Evolutionary conservation across 2,329 filamentous ascomycete species (phyloP).

Genomic region (Calonectria hongkongensis): DNA sequence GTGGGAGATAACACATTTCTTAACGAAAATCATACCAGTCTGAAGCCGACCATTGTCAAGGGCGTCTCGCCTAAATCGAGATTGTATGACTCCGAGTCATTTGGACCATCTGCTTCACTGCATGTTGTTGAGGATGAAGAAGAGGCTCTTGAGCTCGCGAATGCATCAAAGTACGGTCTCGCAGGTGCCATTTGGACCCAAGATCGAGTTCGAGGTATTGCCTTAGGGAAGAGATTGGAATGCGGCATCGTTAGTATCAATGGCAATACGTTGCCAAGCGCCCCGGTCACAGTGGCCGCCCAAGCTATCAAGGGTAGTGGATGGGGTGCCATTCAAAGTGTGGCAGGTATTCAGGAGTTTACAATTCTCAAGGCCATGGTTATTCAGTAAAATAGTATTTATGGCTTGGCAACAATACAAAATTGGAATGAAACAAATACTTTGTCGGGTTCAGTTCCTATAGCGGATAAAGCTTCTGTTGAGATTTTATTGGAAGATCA

Average conservation of each 20-base stretch:
- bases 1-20: background rate
- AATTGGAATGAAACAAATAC: background rate
- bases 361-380: background rate
- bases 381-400: background rate
- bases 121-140: conserved; percentile 78
- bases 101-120: conserved; percentile 81
- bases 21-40: conserved; percentile 48
- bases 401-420: background rate
- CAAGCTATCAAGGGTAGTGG: conserved; percentile 11
- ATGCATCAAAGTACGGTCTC: conserved; percentile 19
- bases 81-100: conserved; percentile 81
- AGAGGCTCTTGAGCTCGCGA: conserved; percentile 19
- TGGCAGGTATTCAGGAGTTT: conserved; percentile 2
- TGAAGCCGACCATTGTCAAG: conserved; percentile 76
- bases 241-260: conserved; percentile 17
- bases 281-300: background rate
- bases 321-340: background rate
- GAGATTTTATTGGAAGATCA: too few species aligned
- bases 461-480: too few species aligned
- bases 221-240: background rate
- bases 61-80: conserved; percentile 77
- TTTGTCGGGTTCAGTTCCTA: too few species aligned
- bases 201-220: background rate
- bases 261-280: background rate
- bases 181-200: conserved; percentile 3